Base-by-base conservation (phyloP, 1,139 yeast genomes). In the Geotrichum aggregatum region DNA sequence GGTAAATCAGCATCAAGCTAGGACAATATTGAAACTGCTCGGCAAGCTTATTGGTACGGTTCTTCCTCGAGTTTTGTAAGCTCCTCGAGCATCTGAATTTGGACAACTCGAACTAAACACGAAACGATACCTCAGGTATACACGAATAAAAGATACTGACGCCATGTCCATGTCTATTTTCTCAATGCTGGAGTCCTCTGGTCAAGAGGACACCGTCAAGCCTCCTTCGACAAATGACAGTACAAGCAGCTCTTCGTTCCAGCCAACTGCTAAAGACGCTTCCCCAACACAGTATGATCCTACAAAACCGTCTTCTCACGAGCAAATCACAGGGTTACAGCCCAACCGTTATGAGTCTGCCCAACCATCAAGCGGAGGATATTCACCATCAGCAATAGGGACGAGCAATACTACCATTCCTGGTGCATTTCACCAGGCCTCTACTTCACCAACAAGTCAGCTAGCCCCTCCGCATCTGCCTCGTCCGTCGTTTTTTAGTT, bases 141-240 rank as follows among this genome's bases (percentile, higher is more conserved):
- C n/a, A n/a, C n/a, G n/a, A n/a, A n/a, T n/a, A n/a, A 34, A 16
- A 16, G 8, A 34, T 34, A n/a, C n/a, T 34, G 36, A n/a, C n/a
- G 38, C 40, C 36, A 54, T 57, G 55, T 57, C 59, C n/a, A 57
- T 57, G 59, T 57, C 59, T 3, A 57, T 57, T 40, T 56, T 52
- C 14, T 52, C 59, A 11, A 56, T 57, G 54, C 53, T 57, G 31
- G 59, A 57, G 33, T 36, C 53, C 6, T 43, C 55, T 14, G 45
- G 35, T 5, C 35, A 50, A 4, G 41, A 38, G 11, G 41, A 41
- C 28, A 21, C 44, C 2, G 22, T 44, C 16, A 33, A 47, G 35
- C 45, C 44, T 16, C 41, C 38, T 16, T 24, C 28, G 18, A 21
- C 28, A 14, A 33, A 11, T 18, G 38, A 24, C 5, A 19, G n/a